phyloP scores from a whole-genome alignment of 2,329 filamentous ascomycete genomes.

The Hysterium pulicare region DNA sequence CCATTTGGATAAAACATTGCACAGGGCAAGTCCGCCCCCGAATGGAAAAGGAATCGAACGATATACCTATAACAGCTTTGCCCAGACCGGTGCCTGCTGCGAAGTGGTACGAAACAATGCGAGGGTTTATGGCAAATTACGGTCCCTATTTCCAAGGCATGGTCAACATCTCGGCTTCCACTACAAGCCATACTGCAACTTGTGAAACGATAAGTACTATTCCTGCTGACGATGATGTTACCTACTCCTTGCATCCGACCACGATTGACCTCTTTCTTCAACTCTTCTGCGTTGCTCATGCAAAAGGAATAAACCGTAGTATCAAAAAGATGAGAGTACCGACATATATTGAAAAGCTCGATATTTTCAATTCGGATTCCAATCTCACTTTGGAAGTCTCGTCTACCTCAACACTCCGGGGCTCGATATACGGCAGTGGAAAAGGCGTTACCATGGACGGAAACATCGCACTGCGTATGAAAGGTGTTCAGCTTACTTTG shows the following conservation, averaged over 20 bases:
- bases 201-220: background rate
- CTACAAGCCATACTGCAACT: background rate
- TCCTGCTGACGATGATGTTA: background rate
- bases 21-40: conserved; percentile 8
- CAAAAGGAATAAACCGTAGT: background rate
- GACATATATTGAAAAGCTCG: conserved; percentile 1
- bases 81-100: background rate
- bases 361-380: too few relatives aligned
- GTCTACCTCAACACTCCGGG: background rate
- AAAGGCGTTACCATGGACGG: background rate
- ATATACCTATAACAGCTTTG: background rate
- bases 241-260: conserved; percentile 6
- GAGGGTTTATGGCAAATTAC: conserved; percentile 1
- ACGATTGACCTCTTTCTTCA: conserved; percentile 5
- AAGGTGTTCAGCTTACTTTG: background rate
- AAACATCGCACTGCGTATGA: background rate
- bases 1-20: conserved; percentile 19
- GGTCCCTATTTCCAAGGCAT: conserved; percentile 3
- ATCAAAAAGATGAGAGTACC: conserved; percentile 1
- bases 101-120: conserved; percentile 4
- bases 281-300: conserved; percentile 3
- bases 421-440: background rate
- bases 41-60: background rate
- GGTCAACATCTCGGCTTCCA: conserved; percentile 1
- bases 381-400: background rate